Percentiles rank a stretch among this genome's conserved stretches.
Conservation (phyloP, 768 basidiomycete genomes). For the Hypholoma fasciculare region DNA sequence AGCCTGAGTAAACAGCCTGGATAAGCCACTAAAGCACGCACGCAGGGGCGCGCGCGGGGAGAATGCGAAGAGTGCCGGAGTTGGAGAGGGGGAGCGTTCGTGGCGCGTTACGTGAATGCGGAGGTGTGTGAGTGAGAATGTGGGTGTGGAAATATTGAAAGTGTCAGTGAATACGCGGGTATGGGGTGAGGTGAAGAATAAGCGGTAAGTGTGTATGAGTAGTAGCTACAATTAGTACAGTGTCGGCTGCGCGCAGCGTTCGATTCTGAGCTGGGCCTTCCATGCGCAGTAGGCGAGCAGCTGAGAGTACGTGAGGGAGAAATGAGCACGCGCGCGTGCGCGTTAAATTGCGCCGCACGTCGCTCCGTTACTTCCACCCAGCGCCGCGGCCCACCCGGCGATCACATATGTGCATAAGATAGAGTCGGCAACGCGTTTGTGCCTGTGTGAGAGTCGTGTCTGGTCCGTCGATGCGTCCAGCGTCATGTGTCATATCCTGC, state of each 20-base stretch:
- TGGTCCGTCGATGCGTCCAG: neutral
- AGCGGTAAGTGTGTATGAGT: constrained; percentile 15
- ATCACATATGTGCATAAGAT: neutral
- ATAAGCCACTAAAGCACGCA: too few species aligned
- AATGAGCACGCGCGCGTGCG: neutral
- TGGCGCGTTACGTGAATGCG: neutral
- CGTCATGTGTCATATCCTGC: constrained; percentile 1
- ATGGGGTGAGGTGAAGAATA: neutral
- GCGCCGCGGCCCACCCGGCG: neutral
- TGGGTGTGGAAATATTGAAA: too few species aligned
- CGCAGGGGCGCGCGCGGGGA: neutral
- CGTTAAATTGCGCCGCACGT: neutral
- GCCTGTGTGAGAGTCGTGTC: neutral
- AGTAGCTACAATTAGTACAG: constrained; percentile 21
- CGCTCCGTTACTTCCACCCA: neutral
- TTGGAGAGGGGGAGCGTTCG: neutral
- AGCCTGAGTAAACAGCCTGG: constrained; percentile 7
- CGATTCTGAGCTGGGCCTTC: neutral
- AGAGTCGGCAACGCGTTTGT: neutral
- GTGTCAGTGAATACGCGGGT: too few species aligned
- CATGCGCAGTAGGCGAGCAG: neutral
- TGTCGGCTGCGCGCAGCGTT: constrained; percentile 5
- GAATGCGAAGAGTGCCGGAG: neutral
- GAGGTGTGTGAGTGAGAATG: too few species aligned
- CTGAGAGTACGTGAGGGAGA: neutral